Percentiles rank a stretch among this genome's conserved stretches.
These are phyloP conservation scores for Claviceps arundinis DNA, from an alignment of 2,329 filamentous ascomycete species.

Conservation along the genomic window DNA sequence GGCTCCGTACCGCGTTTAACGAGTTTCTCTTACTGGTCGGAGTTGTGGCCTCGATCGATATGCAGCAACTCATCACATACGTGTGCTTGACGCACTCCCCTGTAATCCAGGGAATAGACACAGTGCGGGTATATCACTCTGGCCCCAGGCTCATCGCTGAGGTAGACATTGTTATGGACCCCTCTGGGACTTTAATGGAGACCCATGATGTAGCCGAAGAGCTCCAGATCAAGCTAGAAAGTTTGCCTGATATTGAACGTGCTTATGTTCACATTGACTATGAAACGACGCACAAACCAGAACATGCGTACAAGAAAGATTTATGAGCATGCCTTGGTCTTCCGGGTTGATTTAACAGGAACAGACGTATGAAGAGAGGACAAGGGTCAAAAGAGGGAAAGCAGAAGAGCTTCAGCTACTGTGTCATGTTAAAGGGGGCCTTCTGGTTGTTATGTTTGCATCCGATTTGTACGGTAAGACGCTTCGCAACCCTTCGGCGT, in stretches of 20 bases:
- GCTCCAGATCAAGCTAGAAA: constrained; percentile 87
- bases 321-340: constrained; percentile 20
- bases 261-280: constrained; percentile 97
- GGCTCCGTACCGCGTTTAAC: constrained; percentile 71
- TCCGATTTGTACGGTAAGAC: no score
- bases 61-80: constrained; percentile 90
- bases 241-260: constrained; percentile 78
- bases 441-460: no score
- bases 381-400: background rate
- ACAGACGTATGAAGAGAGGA: no score
- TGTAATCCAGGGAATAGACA: constrained; percentile 75
- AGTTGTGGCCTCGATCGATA: constrained; percentile 71
- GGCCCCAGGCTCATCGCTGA: constrained; percentile 84
- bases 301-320: constrained; percentile 56
- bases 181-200: constrained; percentile 53
- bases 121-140: constrained; percentile 84
- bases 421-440: background rate
- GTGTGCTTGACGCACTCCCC: constrained; percentile 78
- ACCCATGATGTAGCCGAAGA: constrained; percentile 92
- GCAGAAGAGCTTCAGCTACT: background rate
- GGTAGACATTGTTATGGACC: constrained; percentile 91
- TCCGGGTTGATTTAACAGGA: background rate
- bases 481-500: no score
- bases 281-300: constrained; percentile 88
- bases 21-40: constrained; percentile 91